A percentile compares a stretch with the other conserved stretches of the same genome.
Evolutionary conservation across 352 stramenopile species (phyloP).

Genomic region (Elongisporangium prolatum): DNA sequence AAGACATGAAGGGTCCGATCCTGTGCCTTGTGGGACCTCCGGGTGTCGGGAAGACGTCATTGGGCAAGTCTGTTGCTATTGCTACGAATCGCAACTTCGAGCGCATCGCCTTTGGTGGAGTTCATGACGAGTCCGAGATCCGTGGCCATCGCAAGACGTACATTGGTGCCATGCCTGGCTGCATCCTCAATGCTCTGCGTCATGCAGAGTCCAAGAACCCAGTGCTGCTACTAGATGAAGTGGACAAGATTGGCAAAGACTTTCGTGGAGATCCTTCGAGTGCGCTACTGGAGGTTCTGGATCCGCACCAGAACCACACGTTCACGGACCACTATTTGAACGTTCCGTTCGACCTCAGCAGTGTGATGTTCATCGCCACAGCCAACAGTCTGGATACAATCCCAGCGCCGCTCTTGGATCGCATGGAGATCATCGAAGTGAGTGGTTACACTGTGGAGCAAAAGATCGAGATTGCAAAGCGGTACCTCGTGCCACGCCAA

Average conservation of each 20-base stretch:
- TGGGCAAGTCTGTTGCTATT: constrained; percentile 74
- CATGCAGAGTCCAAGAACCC: constrained; percentile 75
- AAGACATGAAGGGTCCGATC: constrained; percentile 83
- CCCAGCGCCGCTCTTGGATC: constrained; percentile 64
- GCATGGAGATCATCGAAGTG: constrained; percentile 84
- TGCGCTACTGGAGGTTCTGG: constrained; percentile 81
- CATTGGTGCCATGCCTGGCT: constrained; percentile 83
- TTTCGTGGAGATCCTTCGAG: constrained; percentile 60
- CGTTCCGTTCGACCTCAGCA: constrained; percentile 85
- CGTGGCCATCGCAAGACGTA: constrained; percentile 85
- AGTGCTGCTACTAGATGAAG: constrained; percentile 84
- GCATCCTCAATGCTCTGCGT: constrained; percentile 73
- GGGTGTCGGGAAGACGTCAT: constrained; percentile 80
- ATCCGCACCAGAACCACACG: constrained; percentile 83
- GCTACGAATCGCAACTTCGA: constrained; percentile 77
- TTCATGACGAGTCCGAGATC: constrained; percentile 84
- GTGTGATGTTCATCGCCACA: constrained; percentile 81
- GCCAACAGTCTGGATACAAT: constrained; percentile 83
- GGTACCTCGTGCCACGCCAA: constrained; percentile 76
- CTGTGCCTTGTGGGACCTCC: constrained; percentile 85
- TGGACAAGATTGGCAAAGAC: constrained; percentile 79
- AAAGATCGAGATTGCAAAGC: constrained; percentile 76
- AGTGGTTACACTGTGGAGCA: constrained; percentile 79
- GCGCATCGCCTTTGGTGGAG: constrained; percentile 66
- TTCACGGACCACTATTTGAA: constrained; percentile 87